Conservation (phyloP, 2,329 filamentous ascomycete genomes). For the Nemania diffusa region DNA sequence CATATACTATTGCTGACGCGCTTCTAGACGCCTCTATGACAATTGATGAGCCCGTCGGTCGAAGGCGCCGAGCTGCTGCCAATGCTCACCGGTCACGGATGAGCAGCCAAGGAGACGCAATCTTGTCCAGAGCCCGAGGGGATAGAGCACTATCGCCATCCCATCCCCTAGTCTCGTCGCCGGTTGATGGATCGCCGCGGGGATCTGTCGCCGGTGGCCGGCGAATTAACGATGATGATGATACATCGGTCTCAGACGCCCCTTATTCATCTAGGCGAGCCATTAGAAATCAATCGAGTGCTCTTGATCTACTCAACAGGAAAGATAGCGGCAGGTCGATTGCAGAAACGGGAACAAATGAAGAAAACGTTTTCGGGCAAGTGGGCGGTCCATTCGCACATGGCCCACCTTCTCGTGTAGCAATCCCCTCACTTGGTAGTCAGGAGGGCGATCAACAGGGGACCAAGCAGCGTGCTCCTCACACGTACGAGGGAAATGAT, state of each 20-base stretch:
- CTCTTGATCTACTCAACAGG: slow-evolving; percentile 67
- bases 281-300: slow-evolving; percentile 68
- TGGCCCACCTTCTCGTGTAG: slow-evolving; percentile 46
- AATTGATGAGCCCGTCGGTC: slow-evolving; percentile 74
- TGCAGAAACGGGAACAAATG: slow-evolving; percentile 68
- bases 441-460: slow-evolving; percentile 48
- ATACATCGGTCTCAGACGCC: slow-evolving; percentile 53
- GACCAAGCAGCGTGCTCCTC: slow-evolving; percentile 69
- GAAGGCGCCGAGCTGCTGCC: slow-evolving; percentile 62
- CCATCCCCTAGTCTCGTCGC: slow-evolving; percentile 44
- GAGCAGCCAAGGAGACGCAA: slow-evolving; percentile 50
- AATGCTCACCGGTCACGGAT: slow-evolving; percentile 62
- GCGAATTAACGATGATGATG: slow-evolving; percentile 50
- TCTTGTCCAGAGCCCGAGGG: slow-evolving; percentile 53
- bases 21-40: slow-evolving; percentile 91
- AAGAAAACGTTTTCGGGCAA: slow-evolving; percentile 68
- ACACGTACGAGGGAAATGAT: slow-evolving; percentile 86
- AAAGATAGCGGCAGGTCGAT: slow-evolving; percentile 68
- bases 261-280: slow-evolving; percentile 57
- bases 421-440: slow-evolving; percentile 48
- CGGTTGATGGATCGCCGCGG: slow-evolving; percentile 53
- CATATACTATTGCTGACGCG: slow-evolving; percentile 89
- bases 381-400: slow-evolving; percentile 67
- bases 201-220: slow-evolving; percentile 49
- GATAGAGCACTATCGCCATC: slow-evolving; percentile 44